These are phyloP conservation scores for Tillandsia fasciculata DNA, from an alignment of 176 grass and related monocot species.

Conservation along the genomic window DNA sequence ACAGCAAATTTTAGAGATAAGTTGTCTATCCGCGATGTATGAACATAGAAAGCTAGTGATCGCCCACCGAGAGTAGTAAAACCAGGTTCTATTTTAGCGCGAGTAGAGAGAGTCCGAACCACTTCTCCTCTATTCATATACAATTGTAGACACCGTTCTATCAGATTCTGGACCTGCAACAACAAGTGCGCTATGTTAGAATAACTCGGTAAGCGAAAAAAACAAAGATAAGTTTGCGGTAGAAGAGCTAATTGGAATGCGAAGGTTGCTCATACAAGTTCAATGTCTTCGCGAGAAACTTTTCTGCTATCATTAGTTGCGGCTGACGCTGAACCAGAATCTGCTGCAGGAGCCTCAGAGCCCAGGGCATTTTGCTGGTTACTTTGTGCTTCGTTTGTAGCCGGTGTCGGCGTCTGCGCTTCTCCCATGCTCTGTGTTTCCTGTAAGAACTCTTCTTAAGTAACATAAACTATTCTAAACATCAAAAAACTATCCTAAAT, in stretches of 20 bases:
- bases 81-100: constrained; percentile 93
- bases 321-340: constrained; percentile 48
- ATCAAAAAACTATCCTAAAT: not conserved
- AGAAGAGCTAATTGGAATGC: not conserved
- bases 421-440: constrained; percentile 73
- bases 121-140: constrained; percentile 99
- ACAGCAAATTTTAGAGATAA: not conserved
- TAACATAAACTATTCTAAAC: constrained; percentile 8
- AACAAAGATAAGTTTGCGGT: not conserved
- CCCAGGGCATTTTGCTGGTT: constrained; percentile 43
- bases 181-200: not conserved
- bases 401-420: constrained; percentile 45
- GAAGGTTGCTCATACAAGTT: constrained; percentile 49
- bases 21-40: not conserved
- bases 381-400: constrained; percentile 60
- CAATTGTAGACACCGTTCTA: constrained; percentile 87
- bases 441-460: constrained; percentile 24
- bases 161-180: constrained; percentile 96
- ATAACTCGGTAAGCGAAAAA: not conserved
- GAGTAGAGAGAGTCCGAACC: constrained; percentile 73
- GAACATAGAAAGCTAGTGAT: not conserved
- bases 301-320: constrained; percentile 77
- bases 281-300: constrained; percentile 91
- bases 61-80: constrained; percentile 87
- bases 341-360: constrained; percentile 52